Conservation (phyloP, 2,329 filamentous ascomycete species). For the Fusarium tanahbumbuense region DNA sequence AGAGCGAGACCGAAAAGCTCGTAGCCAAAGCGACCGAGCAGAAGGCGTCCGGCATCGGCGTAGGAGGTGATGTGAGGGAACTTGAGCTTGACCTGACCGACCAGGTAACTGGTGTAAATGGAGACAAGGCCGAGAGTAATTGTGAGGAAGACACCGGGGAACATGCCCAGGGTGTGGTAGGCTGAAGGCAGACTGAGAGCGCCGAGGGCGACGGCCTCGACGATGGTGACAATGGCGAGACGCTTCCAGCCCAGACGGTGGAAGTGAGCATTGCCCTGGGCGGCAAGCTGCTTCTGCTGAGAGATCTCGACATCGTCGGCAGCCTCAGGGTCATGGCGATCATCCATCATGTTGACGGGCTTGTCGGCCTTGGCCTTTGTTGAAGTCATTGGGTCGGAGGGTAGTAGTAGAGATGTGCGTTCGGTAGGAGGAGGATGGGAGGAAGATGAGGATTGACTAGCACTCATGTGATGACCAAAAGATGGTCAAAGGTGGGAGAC, state of each 20-base stretch:
- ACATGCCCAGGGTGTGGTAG: slow-evolving; percentile 66
- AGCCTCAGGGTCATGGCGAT: slow-evolving; percentile 12
- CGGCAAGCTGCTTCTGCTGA: slow-evolving; percentile 36
- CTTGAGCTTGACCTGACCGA: slow-evolving; percentile 61
- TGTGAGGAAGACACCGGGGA: slow-evolving; percentile 57
- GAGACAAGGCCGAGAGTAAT: slow-evolving; percentile 58
- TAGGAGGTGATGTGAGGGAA: slow-evolving; percentile 62
- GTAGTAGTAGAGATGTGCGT: slow-evolving; percentile 15
- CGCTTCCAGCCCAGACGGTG: slow-evolving; percentile 39
- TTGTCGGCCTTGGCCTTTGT: slow-evolving; percentile 13
- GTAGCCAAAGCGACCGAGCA: slow-evolving; percentile 69
- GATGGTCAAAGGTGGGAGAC: neutral
- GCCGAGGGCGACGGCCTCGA: slow-evolving; percentile 36
- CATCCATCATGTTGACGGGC: slow-evolving; percentile 32
- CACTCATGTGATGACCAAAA: slow-evolving; percentile 18
- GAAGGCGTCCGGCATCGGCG: slow-evolving; percentile 60
- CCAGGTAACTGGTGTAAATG: slow-evolving; percentile 60
- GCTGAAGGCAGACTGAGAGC: slow-evolving; percentile 59
- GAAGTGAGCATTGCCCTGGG: slow-evolving; percentile 36
- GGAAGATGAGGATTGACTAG: neutral
- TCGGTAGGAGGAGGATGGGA: slow-evolving; percentile 14
- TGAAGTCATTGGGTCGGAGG: slow-evolving; percentile 15
- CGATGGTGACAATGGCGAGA: slow-evolving; percentile 37
- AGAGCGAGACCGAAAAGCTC: slow-evolving; percentile 72
- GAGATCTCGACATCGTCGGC: slow-evolving; percentile 32